Base-by-base conservation (phyloP, 176 grass and related monocot genomes). In the Elymus sibiricus region DNA sequence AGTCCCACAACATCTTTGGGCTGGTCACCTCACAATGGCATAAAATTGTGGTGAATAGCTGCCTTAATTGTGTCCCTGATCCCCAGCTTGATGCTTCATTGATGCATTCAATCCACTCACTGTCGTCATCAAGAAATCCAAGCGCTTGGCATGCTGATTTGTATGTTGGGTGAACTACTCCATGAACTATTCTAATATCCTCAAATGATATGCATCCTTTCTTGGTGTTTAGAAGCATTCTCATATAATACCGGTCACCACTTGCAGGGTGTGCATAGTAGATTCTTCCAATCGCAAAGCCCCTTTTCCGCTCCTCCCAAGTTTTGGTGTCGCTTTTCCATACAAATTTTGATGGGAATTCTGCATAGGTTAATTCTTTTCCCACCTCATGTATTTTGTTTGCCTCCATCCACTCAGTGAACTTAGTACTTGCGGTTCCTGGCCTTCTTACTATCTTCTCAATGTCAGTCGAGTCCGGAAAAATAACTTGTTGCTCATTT, bases 351-450 rank as follows among this genome's bases (percentile, higher is more conserved):
- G 56, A 22, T 8, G 56, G 56, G 0, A 58, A 59, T n/a, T 59
- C 56, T 59, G 59, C 9, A 5, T 26, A 62, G 9, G 59, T 62
- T 25, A 62, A 62, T 11, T 59, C 21, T 22, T n/a, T 25, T 26
- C n/a, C 59, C 0, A 25, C 9, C n/a, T 73, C 38, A 15, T 73
- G 1, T 7, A 22, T 39, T 15, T 71, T 39, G 35, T 71, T 71
- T 6, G 17, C 22, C 25, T 79, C 73, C 11, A 87, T 70, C 84
- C 84, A 87, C 10, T 64, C n/a, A 5, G 76, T 82, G 2, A 90
- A 63, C 25, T 61, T 90, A 3, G 71, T 83, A 3, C 2, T 13
- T 9, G 14, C 2, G 2, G 6, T 0, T 11, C 3, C 0, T n/a
- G 22, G 14, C 2, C 8, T 21, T 31, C 21, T 66, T 13, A 28